Conservation (phyloP, 345 rosid genomes). For the Populus deltoides region DNA sequence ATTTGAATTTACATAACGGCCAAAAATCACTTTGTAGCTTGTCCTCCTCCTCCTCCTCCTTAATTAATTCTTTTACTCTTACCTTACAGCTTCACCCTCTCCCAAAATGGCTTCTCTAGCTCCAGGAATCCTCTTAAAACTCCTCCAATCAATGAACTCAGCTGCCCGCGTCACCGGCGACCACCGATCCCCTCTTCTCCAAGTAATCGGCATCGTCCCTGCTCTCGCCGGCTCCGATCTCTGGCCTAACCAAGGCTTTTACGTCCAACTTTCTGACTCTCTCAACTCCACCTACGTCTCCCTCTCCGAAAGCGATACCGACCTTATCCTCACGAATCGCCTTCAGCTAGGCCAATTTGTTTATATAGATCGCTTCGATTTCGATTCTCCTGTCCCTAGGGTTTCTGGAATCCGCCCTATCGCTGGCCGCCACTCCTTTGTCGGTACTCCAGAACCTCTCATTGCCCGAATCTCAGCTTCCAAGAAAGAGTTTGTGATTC, state of each 20-base stretch:
- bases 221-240: slow-evolving; percentile 90
- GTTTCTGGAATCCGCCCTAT: slow-evolving; percentile 76
- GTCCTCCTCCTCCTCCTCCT: neutral
- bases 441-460: slow-evolving; percentile 80
- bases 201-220: slow-evolving; percentile 88
- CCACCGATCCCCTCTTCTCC: slow-evolving; percentile 89
- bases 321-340: slow-evolving; percentile 83
- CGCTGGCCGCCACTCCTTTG: slow-evolving; percentile 86
- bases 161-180: slow-evolving; percentile 76
- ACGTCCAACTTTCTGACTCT: slow-evolving; percentile 94
- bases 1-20: neutral
- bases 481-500: slow-evolving; percentile 72
- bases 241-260: slow-evolving; percentile 92
- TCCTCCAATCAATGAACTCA: slow-evolving; percentile 90
- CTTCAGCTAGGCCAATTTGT: slow-evolving; percentile 99
- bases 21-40: neutral
- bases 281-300: slow-evolving; percentile 93
- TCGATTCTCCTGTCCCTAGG: slow-evolving; percentile 79
- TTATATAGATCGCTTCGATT: slow-evolving; percentile 74
- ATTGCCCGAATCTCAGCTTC: slow-evolving; percentile 74
- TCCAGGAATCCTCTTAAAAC: slow-evolving; percentile 81
- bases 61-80: neutral
- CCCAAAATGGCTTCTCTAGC: slow-evolving; percentile 77
- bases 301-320: slow-evolving; percentile 86
- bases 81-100: neutral